Evolutionary conservation across 1,139 yeast genomes (phyloP).

Genomic region (Lodderomyces metapsilosis): DNA sequence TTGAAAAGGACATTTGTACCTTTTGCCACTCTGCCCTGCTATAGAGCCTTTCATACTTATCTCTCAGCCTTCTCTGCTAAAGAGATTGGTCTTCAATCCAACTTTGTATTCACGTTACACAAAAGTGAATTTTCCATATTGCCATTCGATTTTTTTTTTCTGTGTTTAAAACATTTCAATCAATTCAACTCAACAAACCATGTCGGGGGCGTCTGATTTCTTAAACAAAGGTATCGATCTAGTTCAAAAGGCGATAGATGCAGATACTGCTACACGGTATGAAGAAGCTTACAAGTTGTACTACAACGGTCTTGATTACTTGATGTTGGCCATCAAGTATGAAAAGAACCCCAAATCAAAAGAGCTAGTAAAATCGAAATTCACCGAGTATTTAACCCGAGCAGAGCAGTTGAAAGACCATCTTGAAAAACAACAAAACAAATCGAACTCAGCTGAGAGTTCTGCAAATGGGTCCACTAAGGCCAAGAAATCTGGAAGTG

Average conservation of each 20-base stretch:
- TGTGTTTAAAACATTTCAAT: not conserved
- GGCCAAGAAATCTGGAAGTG: constrained; percentile 50
- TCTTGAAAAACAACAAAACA: constrained; percentile 60
- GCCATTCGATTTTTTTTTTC: not conserved
- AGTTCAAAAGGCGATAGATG: constrained; percentile 92
- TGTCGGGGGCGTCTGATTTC: constrained; percentile 69
- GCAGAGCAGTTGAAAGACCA: constrained; percentile 95
- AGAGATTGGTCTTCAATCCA: too few species aligned
- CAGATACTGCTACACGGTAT: constrained; percentile 86
- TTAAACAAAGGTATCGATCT: constrained; percentile 90
- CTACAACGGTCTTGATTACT: constrained; percentile 89
- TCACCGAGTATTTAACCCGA: constrained; percentile 86
- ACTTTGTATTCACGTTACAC: too few species aligned
- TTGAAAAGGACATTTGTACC: too few species aligned
- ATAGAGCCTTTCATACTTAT: too few species aligned
- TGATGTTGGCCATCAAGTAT: constrained; percentile 93
- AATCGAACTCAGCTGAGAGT: constrained; percentile 49
- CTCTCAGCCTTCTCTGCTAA: too few species aligned
- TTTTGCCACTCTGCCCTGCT: too few species aligned
- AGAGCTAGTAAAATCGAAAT: constrained; percentile 83
- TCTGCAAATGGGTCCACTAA: constrained; percentile 59
- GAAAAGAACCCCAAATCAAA: constrained; percentile 90
- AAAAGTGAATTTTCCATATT: too few species aligned
- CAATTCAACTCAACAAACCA: constrained; percentile 7
- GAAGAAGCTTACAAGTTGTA: constrained; percentile 94